phyloP scores from a whole-genome alignment of 345 rosid genomes.

The Heritiera littoralis region DNA sequence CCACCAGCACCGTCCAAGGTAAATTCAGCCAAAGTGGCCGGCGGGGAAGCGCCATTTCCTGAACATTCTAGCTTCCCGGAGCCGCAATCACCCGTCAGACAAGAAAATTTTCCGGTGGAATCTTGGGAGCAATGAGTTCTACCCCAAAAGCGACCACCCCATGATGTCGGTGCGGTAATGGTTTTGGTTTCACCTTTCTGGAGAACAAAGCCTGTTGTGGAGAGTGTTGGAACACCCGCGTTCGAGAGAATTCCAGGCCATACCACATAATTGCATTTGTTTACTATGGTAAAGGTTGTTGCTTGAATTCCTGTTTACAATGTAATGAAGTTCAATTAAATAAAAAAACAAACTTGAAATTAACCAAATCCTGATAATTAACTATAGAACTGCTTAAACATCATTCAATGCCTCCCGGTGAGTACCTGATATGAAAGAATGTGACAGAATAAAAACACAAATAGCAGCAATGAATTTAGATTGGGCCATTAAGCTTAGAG shows the following conservation, averaged over 20 bases:
- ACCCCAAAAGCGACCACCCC: constrained; percentile 98
- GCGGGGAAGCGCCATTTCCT: constrained; percentile 76
- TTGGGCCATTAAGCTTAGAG: constrained; percentile 39
- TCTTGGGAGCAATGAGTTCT: constrained; percentile 73
- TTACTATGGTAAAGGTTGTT: constrained; percentile 61
- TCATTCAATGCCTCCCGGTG: not conserved
- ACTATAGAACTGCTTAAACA: not conserved
- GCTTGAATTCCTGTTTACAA: constrained; percentile 42
- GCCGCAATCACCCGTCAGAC: constrained; percentile 88
- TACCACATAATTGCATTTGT: constrained; percentile 73
- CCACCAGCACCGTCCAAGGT: constrained; percentile 74
- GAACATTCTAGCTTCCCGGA: constrained; percentile 70
- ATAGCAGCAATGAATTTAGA: constrained; percentile 29
- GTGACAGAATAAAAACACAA: constrained; percentile 23
- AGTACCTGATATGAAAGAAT: constrained; percentile 38
- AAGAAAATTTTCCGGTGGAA: constrained; percentile 64
- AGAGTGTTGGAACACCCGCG: constrained; percentile 66
- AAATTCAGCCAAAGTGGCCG: constrained; percentile 85
- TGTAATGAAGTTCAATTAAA: not conserved
- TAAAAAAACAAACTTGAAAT: not conserved
- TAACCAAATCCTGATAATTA: not conserved
- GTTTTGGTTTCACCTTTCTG: constrained; percentile 57
- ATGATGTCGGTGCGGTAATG: constrained; percentile 68
- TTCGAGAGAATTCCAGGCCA: constrained; percentile 90
- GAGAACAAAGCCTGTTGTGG: constrained; percentile 81